Evolutionary conservation across 1,284 basidiomycete genomes (phyloP).

Genomic region (Ceratobasidium sp.): DNA sequence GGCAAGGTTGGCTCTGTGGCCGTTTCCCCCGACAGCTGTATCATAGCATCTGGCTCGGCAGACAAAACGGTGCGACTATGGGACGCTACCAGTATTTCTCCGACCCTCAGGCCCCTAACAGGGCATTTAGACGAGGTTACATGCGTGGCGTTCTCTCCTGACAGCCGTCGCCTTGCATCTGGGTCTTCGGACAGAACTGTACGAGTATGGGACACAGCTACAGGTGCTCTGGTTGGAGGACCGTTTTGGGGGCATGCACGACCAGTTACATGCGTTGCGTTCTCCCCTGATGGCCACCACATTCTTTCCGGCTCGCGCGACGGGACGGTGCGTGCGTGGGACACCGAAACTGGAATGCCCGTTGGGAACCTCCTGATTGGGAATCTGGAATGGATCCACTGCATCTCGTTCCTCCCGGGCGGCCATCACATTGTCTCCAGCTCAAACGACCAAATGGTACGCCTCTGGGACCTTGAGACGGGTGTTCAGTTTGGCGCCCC

Average conservation of each 20-base stretch:
- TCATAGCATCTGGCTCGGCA: conserved; percentile 85
- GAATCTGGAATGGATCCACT: conserved; percentile 8
- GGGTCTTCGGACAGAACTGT: conserved; percentile 41
- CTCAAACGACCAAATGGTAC: conserved; percentile 23
- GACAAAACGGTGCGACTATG: conserved; percentile 89
- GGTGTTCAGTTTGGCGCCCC: not conserved
- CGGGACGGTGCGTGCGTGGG: conserved; percentile 25
- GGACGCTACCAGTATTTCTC: conserved; percentile 78
- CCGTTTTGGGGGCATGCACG: conserved; percentile 8
- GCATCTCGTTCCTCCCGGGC: conserved; percentile 24
- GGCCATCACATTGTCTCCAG: conserved; percentile 1
- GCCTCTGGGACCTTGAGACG: conserved; percentile 13
- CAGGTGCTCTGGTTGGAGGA: not conserved
- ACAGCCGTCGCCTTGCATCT: conserved; percentile 37
- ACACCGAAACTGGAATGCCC: conserved; percentile 16
- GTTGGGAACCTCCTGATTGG: conserved; percentile 49
- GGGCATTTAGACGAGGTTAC: conserved; percentile 84
- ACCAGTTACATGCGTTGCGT: conserved; percentile 13
- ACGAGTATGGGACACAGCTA: conserved; percentile 40
- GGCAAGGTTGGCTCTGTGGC: conserved; percentile 75
- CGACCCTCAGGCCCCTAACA: conserved; percentile 77
- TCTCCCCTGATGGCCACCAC: conserved; percentile 31
- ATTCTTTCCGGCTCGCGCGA: conserved; percentile 39
- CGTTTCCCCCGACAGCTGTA: conserved; percentile 82
- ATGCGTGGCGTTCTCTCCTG: conserved; percentile 39